A percentile compares a stretch with the other conserved stretches of the same genome.
Conservation (phyloP, 768 basidiomycete genomes). For the Leccinum sublutescens region DNA sequence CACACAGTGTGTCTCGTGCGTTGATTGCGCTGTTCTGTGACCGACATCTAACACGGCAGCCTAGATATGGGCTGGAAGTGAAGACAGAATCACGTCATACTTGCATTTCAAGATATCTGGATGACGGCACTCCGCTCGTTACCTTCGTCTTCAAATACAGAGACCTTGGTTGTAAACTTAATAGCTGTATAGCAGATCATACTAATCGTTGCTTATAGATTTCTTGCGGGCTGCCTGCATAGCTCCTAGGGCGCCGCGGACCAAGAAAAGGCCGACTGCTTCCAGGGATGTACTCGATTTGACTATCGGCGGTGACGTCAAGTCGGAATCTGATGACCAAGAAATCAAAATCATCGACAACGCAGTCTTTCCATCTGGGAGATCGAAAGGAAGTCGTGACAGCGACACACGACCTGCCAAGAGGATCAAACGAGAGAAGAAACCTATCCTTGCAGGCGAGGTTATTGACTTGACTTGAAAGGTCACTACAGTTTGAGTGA, state of each 20-base stretch:
- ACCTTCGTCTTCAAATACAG: constrained; percentile 34
- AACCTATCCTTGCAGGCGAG: constrained; percentile 16
- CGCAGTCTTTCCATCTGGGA: constrained; percentile 4
- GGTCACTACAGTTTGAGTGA: neutral
- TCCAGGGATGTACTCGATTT: constrained; percentile 24
- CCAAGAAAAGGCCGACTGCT: neutral
- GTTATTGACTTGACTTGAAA: constrained; percentile 33
- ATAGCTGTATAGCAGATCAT: neutral
- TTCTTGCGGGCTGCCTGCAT: constrained; percentile 31
- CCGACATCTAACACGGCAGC: neutral
- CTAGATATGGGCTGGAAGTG: constrained; percentile 26
- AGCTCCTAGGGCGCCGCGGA: constrained; percentile 14
- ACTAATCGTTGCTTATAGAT: constrained; percentile 11
- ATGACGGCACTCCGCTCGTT: constrained; percentile 17
- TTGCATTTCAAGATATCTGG: constrained; percentile 3
- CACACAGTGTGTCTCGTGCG: constrained; percentile 29
- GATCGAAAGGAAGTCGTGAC: neutral
- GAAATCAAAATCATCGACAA: constrained; percentile 12
- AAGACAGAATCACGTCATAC: neutral
- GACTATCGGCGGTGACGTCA: constrained; percentile 9
- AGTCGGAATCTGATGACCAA: constrained; percentile 6
- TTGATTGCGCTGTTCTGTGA: neutral
- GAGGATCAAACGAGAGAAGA: constrained; percentile 28
- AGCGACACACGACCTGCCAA: constrained; percentile 16
- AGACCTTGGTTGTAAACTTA: constrained; percentile 23